phyloP scores from a whole-genome alignment of 768 basidiomycete genomes.

The Lactarius vividus region DNA sequence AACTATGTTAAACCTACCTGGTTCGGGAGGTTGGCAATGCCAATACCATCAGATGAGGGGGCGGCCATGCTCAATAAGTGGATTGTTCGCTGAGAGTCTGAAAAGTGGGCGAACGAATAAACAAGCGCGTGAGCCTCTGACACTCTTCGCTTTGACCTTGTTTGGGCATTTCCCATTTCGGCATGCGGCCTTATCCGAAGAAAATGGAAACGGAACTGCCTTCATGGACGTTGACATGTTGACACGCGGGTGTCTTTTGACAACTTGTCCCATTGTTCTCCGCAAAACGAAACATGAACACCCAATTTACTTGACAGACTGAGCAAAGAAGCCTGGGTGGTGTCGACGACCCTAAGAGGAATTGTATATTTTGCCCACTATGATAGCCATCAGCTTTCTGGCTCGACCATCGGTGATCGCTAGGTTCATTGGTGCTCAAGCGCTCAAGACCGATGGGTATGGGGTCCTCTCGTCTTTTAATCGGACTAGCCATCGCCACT shows the following conservation, averaged over 20 bases:
- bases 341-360: not conserved
- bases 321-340: too few relatives aligned
- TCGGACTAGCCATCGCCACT: not conserved
- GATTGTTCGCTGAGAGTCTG: not conserved
- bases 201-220: not conserved
- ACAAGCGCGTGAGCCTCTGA: not conserved
- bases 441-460: not conserved
- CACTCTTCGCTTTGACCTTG: slow-evolving; percentile 1
- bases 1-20: slow-evolving; percentile 53
- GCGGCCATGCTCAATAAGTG: slow-evolving; percentile 24
- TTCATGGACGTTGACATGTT: too few relatives aligned
- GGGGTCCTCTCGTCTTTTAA: not conserved
- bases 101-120: not conserved
- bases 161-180: not conserved
- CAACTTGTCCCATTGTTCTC: too few relatives aligned
- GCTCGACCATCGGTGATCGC: not conserved
- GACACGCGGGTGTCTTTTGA: too few relatives aligned
- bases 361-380: not conserved
- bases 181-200: not conserved
- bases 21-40: slow-evolving; percentile 96
- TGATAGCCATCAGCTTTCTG: not conserved
- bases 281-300: not conserved
- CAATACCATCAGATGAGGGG: slow-evolving; percentile 66
- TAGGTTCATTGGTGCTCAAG: not conserved
- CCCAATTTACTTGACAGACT: not conserved